Percentiles rank a stretch among this genome's conserved stretches.
phyloP scores from a whole-genome alignment of 2,329 filamentous ascomycete genomes.

The Apiospora arundinis region DNA sequence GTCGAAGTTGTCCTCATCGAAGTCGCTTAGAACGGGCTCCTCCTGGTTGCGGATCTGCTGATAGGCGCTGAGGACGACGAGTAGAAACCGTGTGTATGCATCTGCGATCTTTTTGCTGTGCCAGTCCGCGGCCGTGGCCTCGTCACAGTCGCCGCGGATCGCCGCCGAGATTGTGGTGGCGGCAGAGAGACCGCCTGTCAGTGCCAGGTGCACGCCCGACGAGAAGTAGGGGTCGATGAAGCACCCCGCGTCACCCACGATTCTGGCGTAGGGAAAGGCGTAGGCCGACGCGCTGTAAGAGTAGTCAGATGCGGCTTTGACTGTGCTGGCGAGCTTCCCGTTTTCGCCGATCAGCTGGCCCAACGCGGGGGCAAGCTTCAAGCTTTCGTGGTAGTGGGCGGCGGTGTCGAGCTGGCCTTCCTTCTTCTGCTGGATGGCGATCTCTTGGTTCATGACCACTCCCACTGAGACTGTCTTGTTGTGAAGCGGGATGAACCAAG shows the following conservation, averaged over 20 bases:
- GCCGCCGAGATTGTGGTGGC: slow-evolving; percentile 50
- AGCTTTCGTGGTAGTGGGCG: slow-evolving; percentile 43
- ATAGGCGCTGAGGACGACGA: slow-evolving; percentile 46
- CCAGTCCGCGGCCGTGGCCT: slow-evolving; percentile 46
- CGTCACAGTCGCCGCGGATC: slow-evolving; percentile 44
- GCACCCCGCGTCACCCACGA: slow-evolving; percentile 53
- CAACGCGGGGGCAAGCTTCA: slow-evolving; percentile 45
- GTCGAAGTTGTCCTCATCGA: slow-evolving; percentile 50
- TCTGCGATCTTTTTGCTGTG: slow-evolving; percentile 52
- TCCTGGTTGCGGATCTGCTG: slow-evolving; percentile 49
- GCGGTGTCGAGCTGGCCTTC: slow-evolving; percentile 29
- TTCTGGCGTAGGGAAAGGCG: slow-evolving; percentile 45
- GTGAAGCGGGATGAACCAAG: slow-evolving; percentile 57
- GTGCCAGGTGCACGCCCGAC: slow-evolving; percentile 54
- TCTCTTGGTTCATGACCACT: slow-evolving; percentile 48
- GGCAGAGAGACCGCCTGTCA: slow-evolving; percentile 50
- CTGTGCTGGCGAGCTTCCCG: slow-evolving; percentile 40
- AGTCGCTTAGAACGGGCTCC: slow-evolving; percentile 47
- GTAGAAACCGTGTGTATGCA: slow-evolving; percentile 54
- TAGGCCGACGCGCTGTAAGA: slow-evolving; percentile 50
- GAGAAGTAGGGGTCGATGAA: slow-evolving; percentile 59
- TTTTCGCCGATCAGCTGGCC: slow-evolving; percentile 20
- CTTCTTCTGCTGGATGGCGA: slow-evolving; percentile 44
- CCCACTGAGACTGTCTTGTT: slow-evolving; percentile 52
- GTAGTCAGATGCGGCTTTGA: slow-evolving; percentile 53